These are phyloP conservation scores for Coemansia reversa DNA, from an alignment of 192 early-diverging fungal genomes.

Conservation along the genomic window DNA sequence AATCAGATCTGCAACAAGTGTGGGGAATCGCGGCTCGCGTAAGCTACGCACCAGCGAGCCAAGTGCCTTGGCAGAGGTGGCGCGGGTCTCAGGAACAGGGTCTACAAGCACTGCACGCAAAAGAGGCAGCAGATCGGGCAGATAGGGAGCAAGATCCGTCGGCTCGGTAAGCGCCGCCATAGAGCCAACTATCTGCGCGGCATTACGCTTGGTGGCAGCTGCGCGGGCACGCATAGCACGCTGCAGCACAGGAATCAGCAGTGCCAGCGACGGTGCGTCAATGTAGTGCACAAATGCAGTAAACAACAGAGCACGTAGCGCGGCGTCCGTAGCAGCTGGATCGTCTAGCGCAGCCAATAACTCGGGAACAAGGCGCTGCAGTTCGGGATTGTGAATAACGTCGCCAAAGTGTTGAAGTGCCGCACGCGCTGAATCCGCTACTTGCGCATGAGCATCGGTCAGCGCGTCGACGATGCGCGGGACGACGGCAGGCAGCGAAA, in stretches of 20 bases:
- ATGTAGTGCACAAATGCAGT: constrained; percentile 99
- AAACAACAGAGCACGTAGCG: constrained; percentile 79
- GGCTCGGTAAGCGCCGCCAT: constrained; percentile 95
- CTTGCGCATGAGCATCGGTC: constrained; percentile 89
- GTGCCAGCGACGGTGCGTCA: constrained; percentile 91
- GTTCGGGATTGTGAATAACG: constrained; percentile 98
- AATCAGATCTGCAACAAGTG: constrained; percentile 81
- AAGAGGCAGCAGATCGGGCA: constrained; percentile 76
- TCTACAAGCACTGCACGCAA: constrained; percentile 91
- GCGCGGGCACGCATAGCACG: constrained; percentile 87
- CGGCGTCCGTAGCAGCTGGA: constrained; percentile 80
- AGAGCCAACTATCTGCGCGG: constrained; percentile 97
- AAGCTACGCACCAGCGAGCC: constrained; percentile 90
- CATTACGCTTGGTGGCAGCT: constrained; percentile 90
- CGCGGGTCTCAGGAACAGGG: constrained; percentile 94
- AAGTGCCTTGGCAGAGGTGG: constrained; percentile 88
- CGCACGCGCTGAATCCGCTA: constrained; percentile 80
- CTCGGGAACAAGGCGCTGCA: constrained; percentile 85
- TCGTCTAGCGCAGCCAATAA: constrained; percentile 84
- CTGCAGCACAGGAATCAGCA: constrained; percentile 92
- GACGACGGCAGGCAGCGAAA: constrained; percentile 86
- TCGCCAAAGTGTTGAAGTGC: constrained; percentile 87
- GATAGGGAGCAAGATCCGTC: constrained; percentile 89
- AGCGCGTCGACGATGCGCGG: constrained; percentile 90
- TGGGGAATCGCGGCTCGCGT: constrained; percentile 92